These are phyloP conservation scores for Murraya koenigii DNA, from an alignment of 345 rosid species.

Conservation along the genomic window DNA sequence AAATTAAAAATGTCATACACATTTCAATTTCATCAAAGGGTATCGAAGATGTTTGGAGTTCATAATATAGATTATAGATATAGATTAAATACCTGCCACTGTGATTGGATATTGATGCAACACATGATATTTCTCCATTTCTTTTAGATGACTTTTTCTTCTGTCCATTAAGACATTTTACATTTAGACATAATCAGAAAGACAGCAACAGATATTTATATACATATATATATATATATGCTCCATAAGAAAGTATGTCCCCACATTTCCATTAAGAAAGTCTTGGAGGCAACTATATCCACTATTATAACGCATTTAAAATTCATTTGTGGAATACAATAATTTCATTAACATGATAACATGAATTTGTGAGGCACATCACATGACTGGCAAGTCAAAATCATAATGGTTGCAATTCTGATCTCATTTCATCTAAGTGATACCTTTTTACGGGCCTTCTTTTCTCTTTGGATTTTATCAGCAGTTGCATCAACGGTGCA, in stretches of 20 bases:
- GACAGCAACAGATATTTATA: background rate
- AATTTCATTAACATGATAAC: background rate
- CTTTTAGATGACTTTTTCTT: constrained; percentile 51
- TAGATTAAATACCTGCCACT: constrained; percentile 53
- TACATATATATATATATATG: background rate
- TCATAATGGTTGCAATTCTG: constrained; percentile 1
- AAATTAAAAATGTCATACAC: constrained; percentile 14
- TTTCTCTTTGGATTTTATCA: constrained; percentile 51
- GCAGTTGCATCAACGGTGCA: constrained; percentile 37
- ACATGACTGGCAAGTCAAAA: constrained; percentile 1
- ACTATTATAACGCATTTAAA: background rate
- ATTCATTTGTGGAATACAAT: background rate
- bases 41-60: background rate
- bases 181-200: constrained; percentile 2
- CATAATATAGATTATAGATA: background rate
- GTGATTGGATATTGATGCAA: constrained; percentile 42
- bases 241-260: background rate
- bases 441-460: constrained; percentile 71
- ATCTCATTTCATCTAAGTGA: constrained; percentile 8
- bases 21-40: constrained; percentile 18
- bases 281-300: constrained; percentile 1
- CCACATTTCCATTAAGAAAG: background rate
- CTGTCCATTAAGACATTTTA: constrained; percentile 41
- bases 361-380: background rate
- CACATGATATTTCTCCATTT: constrained; percentile 49